A percentile compares a stretch with the other conserved stretches of the same genome.
phyloP scores from a whole-genome alignment of 2,329 filamentous ascomycete genomes.

The Lachnellula subtilissima region DNA sequence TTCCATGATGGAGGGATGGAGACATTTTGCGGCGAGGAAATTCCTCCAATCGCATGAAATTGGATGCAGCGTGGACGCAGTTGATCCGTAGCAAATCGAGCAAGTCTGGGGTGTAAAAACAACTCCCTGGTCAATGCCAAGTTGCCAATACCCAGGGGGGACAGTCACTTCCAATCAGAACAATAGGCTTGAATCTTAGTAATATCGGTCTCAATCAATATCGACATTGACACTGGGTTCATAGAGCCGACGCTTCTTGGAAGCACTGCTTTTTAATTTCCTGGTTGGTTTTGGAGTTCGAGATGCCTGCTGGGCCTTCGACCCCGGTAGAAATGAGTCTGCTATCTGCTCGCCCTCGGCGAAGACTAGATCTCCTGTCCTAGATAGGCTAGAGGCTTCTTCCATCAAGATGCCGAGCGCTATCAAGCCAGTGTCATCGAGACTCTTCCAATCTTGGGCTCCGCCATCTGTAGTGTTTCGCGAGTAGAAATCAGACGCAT shows the following conservation, averaged over 20 bases:
- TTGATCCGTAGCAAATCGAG: too few species aligned
- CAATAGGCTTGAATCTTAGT: neutral
- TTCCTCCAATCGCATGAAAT: too few species aligned
- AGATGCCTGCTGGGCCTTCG: neutral
- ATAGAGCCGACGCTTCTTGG: slow-evolving; percentile 14
- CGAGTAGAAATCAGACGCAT: slow-evolving; percentile 63
- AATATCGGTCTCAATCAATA: neutral
- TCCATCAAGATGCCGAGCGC: slow-evolving; percentile 72
- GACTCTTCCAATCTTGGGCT: slow-evolving; percentile 46
- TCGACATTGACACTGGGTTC: neutral
- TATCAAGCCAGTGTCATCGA: slow-evolving; percentile 75
- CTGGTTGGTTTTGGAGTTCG: neutral
- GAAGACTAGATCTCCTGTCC: slow-evolving; percentile 65
- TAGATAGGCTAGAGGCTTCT: slow-evolving; percentile 61
- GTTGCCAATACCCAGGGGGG: neutral
- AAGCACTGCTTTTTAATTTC: slow-evolving; percentile 1
- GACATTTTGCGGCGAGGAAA: too few species aligned
- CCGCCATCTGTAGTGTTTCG: slow-evolving; percentile 24
- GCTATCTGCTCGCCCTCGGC: slow-evolving; percentile 47
- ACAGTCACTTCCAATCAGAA: neutral
- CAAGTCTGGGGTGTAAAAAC: too few species aligned
- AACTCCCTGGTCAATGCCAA: too few species aligned
- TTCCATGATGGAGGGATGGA: too few species aligned
- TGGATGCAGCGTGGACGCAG: too few species aligned
- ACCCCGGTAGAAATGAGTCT: neutral